phyloP scores from a whole-genome alignment of 2,329 filamentous ascomycete genomes.

The Eutypella sp. region DNA sequence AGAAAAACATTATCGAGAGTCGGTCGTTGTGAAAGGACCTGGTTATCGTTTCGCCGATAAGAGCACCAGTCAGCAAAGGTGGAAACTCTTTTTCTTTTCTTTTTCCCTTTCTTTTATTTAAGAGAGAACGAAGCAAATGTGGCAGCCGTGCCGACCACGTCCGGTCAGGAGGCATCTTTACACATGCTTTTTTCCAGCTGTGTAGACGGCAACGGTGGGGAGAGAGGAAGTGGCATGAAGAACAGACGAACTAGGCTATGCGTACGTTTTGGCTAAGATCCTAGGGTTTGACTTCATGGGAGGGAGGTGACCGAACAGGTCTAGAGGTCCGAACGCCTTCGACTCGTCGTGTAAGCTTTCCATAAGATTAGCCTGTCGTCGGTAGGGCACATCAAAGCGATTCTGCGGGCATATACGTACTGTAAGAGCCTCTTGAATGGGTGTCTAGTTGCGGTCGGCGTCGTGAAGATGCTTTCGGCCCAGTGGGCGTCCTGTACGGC shows the following conservation, averaged over 20 bases:
- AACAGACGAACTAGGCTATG: not conserved
- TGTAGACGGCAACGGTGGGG: too few species aligned
- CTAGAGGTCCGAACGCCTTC: slow-evolving; percentile 20
- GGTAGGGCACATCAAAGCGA: not conserved
- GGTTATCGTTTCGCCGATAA: not conserved
- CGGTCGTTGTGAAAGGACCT: slow-evolving; percentile 53
- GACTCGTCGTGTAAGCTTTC: slow-evolving; percentile 12
- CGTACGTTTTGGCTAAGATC: slow-evolving; percentile 51
- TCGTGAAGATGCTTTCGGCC: slow-evolving; percentile 57
- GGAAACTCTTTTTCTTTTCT: not conserved
- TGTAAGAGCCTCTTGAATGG: slow-evolving; percentile 37
- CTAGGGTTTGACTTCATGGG: slow-evolving; percentile 42
- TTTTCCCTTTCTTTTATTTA: too few species aligned
- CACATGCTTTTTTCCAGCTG: too few species aligned
- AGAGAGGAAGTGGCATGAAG: not conserved
- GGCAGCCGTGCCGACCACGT: too few species aligned
- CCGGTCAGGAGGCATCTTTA: too few species aligned
- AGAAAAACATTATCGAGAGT: slow-evolving; percentile 48
- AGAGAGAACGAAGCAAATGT: too few species aligned
- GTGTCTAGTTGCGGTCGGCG: slow-evolving; percentile 47
- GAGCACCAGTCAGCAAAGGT: not conserved
- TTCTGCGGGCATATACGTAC: slow-evolving; percentile 22
- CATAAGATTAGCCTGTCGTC: not conserved
- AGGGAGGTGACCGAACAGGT: slow-evolving; percentile 35
- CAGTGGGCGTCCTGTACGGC: slow-evolving; percentile 47